Evolutionary conservation across 2,329 filamentous ascomycete species (phyloP).

Genomic region (Claviceps capensis): DNA sequence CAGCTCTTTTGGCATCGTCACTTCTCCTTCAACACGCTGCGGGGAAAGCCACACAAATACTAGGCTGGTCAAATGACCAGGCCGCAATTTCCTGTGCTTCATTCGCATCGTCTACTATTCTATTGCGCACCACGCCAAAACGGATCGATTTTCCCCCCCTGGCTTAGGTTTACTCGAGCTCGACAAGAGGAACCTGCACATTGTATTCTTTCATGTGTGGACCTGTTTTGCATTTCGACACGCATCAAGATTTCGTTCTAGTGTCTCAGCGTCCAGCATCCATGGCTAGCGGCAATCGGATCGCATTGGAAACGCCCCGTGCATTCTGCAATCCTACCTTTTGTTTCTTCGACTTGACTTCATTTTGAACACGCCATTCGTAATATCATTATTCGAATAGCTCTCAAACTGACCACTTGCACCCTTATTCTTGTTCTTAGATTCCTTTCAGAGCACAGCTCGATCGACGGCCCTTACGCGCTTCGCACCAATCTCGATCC

Average conservation of each 20-base stretch:
- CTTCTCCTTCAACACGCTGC: background rate
- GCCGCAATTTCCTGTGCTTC: background rate
- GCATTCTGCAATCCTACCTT: conserved; percentile 13
- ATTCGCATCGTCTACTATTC: background rate
- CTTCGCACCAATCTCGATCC: conserved; percentile 1
- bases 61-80: conserved; percentile 4
- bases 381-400: background rate
- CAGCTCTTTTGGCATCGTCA: background rate
- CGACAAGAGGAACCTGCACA: background rate
- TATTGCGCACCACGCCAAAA: conserved; percentile 7
- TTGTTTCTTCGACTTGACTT: background rate
- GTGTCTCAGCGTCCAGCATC: background rate
- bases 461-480: background rate
- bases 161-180: background rate
- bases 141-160: background rate
- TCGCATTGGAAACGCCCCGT: conserved; percentile 11
- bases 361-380: background rate
- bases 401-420: background rate
- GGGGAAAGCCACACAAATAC: conserved; percentile 1
- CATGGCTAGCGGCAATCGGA: background rate
- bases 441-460: conserved; percentile 1
- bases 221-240: background rate
- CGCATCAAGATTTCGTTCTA: background rate
- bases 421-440: background rate
- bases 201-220: background rate